Conservation (phyloP, 352 stramenopile species). For the Phytophthora pini region DNA sequence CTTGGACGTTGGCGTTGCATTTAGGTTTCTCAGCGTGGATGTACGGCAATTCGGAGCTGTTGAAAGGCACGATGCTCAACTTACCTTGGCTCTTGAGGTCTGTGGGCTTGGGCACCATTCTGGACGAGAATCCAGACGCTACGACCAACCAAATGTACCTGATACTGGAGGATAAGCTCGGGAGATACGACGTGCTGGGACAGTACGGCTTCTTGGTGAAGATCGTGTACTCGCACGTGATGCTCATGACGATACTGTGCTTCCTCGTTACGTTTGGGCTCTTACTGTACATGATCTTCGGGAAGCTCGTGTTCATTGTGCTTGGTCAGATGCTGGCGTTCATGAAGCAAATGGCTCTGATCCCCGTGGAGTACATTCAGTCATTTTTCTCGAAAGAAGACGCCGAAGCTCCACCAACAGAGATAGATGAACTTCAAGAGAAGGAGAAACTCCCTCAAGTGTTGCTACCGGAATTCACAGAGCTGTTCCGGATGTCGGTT, state of each 20-base stretch:
- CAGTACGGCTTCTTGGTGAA: slow-evolving; percentile 52
- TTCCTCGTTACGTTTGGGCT: slow-evolving; percentile 35
- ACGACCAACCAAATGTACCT: slow-evolving; percentile 40
- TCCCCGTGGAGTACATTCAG: slow-evolving; percentile 23
- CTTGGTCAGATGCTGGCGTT: slow-evolving; percentile 24
- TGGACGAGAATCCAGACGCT: slow-evolving; percentile 29
- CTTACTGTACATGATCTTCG: slow-evolving; percentile 48
- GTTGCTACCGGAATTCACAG: slow-evolving; percentile 53
- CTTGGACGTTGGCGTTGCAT: slow-evolving; percentile 56
- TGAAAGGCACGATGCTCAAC: slow-evolving; percentile 47
- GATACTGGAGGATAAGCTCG: slow-evolving; percentile 30
- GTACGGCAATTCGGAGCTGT: slow-evolving; percentile 50
- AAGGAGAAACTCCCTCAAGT: slow-evolving; percentile 22
- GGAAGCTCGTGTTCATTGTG: slow-evolving; percentile 35
- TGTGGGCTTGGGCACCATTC: slow-evolving; percentile 31
- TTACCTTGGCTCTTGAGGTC: slow-evolving; percentile 38
- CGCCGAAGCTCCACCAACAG: slow-evolving; percentile 3
- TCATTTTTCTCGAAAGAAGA: slow-evolving; percentile 18
- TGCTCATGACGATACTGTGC: slow-evolving; percentile 58
- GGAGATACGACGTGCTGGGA: slow-evolving; percentile 38
- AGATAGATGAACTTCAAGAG: slow-evolving; percentile 14
- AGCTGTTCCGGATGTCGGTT: slow-evolving; percentile 49
- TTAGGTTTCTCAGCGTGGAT: slow-evolving; percentile 62
- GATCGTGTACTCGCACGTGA: slow-evolving; percentile 53
- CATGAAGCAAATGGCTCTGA: slow-evolving; percentile 21